Percentiles rank a stretch among this genome's conserved stretches.
phyloP scores from a whole-genome alignment of 164 flowering plant species.

The Amborella trichopoda region DNA sequence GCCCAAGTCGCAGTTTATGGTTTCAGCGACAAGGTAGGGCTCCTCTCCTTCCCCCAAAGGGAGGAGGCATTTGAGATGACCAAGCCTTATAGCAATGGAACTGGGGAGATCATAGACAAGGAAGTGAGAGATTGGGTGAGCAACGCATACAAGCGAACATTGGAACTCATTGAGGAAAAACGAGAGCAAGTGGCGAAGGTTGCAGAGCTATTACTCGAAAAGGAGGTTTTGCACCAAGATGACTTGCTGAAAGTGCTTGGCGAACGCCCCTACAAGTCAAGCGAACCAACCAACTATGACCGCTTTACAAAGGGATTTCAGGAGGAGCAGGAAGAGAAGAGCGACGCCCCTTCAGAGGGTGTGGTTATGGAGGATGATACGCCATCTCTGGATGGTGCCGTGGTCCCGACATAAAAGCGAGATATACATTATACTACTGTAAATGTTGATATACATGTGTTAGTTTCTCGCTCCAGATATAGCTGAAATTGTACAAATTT shows the following conservation, averaged over 20 bases:
- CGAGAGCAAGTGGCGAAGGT: constrained; percentile 64
- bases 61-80: constrained; percentile 64
- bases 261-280: constrained; percentile 67
- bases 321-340: constrained; percentile 42
- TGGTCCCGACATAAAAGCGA: constrained; percentile 34
- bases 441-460: no score
- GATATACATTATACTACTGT: no score
- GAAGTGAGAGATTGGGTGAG: constrained; percentile 92
- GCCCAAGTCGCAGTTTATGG: constrained; percentile 92
- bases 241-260: constrained; percentile 68
- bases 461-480: no score
- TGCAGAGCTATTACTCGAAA: constrained; percentile 80
- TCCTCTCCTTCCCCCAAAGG: constrained; percentile 82
- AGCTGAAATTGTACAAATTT: no score
- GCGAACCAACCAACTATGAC: constrained; percentile 68
- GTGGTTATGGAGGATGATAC: constrained; percentile 29
- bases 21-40: constrained; percentile 86
- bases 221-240: constrained; percentile 89
- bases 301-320: constrained; percentile 58
- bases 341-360: constrained; percentile 7
- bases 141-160: constrained; percentile 59
- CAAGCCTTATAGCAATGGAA: constrained; percentile 92
- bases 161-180: constrained; percentile 63
- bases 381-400: constrained; percentile 31
- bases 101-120: constrained; percentile 65